These are phyloP conservation scores for Stentor coeruleus DNA, from an alignment of 73 alveolate species.

Conservation along the genomic window DNA sequence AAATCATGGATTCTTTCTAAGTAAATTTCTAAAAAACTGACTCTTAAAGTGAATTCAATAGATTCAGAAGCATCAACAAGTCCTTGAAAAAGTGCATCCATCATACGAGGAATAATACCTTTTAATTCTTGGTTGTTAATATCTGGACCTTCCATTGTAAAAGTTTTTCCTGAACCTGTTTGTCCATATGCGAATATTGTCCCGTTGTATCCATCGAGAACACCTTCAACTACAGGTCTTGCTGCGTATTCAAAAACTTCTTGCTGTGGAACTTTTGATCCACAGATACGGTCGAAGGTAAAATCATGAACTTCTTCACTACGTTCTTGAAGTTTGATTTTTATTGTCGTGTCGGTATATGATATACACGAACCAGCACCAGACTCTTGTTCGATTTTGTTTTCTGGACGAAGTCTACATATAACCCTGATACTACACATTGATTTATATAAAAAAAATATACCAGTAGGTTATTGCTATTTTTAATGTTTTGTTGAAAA, in stretches of 20 bases:
- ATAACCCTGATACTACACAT: neutral
- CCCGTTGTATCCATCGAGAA: slow-evolving; percentile 93
- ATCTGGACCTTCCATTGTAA: slow-evolving; percentile 91
- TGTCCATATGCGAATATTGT: slow-evolving; percentile 96
- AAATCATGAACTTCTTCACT: slow-evolving; percentile 31
- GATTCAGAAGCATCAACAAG: slow-evolving; percentile 58
- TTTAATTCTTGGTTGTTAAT: slow-evolving; percentile 47
- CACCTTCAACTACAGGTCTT: slow-evolving; percentile 79
- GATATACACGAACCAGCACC: neutral
- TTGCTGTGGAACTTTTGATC: slow-evolving; percentile 37
- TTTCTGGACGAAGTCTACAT: neutral
- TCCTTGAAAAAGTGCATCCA: slow-evolving; percentile 63
- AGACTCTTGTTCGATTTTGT: neutral
- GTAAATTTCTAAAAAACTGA: slow-evolving; percentile 87
- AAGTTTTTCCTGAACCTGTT: slow-evolving; percentile 96
- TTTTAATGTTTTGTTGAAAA: too few relatives aligned
- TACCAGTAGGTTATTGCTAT: too few relatives aligned
- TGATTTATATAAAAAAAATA: neutral
- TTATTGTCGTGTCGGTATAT: neutral
- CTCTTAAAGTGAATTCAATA: slow-evolving; percentile 71
- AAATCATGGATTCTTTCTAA: slow-evolving; percentile 86
- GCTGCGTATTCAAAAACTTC: slow-evolving; percentile 67
- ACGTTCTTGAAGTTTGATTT: neutral
- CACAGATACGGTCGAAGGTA: slow-evolving; percentile 49
- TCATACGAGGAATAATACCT: slow-evolving; percentile 87